Base-by-base conservation (phyloP, 306 rosid genomes). In the Styphnolobium japonicum region DNA sequence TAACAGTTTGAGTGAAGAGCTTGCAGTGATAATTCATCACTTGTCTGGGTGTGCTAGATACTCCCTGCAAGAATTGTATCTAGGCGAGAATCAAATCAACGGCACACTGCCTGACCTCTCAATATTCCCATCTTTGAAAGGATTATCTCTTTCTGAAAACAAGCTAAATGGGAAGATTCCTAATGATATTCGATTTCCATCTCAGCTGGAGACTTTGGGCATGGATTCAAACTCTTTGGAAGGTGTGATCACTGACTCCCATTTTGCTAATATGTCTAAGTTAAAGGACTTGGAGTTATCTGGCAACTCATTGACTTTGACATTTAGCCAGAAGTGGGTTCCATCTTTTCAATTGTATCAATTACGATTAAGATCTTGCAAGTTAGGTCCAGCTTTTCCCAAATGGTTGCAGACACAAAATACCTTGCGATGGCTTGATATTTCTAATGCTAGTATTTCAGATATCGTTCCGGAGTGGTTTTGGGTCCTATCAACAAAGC, bases 301-400 rank as follows among this genome's bases (percentile, higher is more conserved):
- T 43, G 6, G 18, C 46, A 75, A 42, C 33, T 27, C 69, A 58
- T 16, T 74, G 16, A 0, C 45, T 16, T 75, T 75, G 57, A 43
- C 19, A 21, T 40, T 75, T 25, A 34, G 43, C 14, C 12, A 60
- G 7, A 43, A 43, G 10, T 60, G 70, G 70, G 16, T 58, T 3
- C 79, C 71, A 25, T 18, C 70, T 18, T 75, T 75, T 43, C 71
- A 75, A 29, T 5, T 60, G 46, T 31, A 43, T 14, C 0, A 7
- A 1, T 23, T 58, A 14, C 5, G 1, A 2, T 19, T 74, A 2
- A 43, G 45, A 39, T 74, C 67, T 42, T 74, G 79, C 69, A 58
- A 42, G 69, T 15, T 74, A 42, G 79, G 79, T 60, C 79, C 79
- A 15, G 2, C 61, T 14, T 74, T 74, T 43, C 79, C 71, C n/a